Evolutionary conservation across 345 rosid species (phyloP).

Genomic region (Streptanthus diversifolius): DNA sequence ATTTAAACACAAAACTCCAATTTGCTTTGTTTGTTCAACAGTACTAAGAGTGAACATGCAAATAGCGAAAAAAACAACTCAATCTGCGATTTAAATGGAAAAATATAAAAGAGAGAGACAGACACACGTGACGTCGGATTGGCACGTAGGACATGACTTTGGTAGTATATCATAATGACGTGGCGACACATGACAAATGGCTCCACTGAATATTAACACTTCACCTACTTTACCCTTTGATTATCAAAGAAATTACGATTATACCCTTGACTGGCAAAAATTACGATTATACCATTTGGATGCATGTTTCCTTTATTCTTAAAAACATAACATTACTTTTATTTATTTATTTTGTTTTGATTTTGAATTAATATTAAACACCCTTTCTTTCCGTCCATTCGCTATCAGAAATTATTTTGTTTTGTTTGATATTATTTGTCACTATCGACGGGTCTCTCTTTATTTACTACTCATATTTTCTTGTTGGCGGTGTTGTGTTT

Average conservation of each 20-base stretch:
- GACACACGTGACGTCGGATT: constrained; percentile 14
- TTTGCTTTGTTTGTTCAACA: not conserved
- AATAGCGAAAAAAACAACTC: not conserved
- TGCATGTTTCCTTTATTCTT: constrained; percentile 23
- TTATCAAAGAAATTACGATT: not conserved
- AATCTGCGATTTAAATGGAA: not conserved
- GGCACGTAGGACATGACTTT: constrained; percentile 26
- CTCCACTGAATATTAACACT: constrained; percentile 19
- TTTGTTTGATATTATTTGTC: constrained; percentile 31
- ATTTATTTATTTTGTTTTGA: not conserved
- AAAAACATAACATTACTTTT: constrained; percentile 11
- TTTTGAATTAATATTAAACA: constrained; percentile 4
- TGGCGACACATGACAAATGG: constrained; percentile 20
- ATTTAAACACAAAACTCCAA: not conserved
- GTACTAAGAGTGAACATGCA: not conserved
- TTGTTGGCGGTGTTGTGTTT: not conserved
- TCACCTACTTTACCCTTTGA: constrained; percentile 15
- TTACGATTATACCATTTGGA: constrained; percentile 14
- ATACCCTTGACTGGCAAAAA: constrained; percentile 5
- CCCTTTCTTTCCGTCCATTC: constrained; percentile 20
- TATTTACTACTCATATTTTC: constrained; percentile 7
- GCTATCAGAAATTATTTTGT: constrained; percentile 30
- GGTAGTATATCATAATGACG: constrained; percentile 10
- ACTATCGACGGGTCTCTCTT: constrained; percentile 16
- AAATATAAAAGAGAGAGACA: not conserved